A percentile compares a stretch with the other conserved stretches of the same genome.
These are phyloP conservation scores for Yarrowia yakushimensis DNA, from an alignment of 805 yeast genomes.

Conservation along the genomic window DNA sequence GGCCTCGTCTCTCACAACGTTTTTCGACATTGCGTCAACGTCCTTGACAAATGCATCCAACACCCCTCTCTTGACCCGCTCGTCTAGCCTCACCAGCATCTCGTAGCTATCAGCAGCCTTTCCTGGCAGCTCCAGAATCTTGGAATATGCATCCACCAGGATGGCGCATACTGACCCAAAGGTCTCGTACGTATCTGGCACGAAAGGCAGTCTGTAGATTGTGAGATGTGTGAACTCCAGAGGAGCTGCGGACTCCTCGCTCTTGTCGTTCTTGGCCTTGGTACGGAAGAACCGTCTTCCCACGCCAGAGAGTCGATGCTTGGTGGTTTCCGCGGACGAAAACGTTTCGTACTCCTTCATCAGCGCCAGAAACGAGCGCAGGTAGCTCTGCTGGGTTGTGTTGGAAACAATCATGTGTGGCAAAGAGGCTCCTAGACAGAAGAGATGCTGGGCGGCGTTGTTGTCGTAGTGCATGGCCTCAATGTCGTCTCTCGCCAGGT, in stretches of 20 bases:
- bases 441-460: constrained; percentile 27
- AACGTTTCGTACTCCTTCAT: constrained; percentile 31
- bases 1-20: constrained; percentile 30
- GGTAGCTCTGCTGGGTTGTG: constrained; percentile 27
- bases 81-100: constrained; percentile 31
- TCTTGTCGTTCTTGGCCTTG: constrained; percentile 29
- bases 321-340: constrained; percentile 26
- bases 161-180: constrained; percentile 32
- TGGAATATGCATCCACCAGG: constrained; percentile 30
- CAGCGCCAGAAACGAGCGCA: constrained; percentile 27
- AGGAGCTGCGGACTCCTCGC: background rate
- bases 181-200: constrained; percentile 34
- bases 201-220: constrained; percentile 33
- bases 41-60: constrained; percentile 31
- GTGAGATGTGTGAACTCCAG: constrained; percentile 29
- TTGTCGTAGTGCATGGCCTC: constrained; percentile 27
- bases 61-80: constrained; percentile 28
- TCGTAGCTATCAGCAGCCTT: constrained; percentile 29
- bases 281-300: constrained; percentile 31
- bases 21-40: constrained; percentile 29
- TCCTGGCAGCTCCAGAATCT: constrained; percentile 26
- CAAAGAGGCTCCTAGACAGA: constrained; percentile 31
- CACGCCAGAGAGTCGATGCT: constrained; percentile 30
- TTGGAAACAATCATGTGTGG: constrained; percentile 25
- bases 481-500: constrained; percentile 26